Percentiles rank a stretch among this genome's conserved stretches.
phyloP scores from a whole-genome alignment of 305 asterid species.

The Rubia peregrina region DNA sequence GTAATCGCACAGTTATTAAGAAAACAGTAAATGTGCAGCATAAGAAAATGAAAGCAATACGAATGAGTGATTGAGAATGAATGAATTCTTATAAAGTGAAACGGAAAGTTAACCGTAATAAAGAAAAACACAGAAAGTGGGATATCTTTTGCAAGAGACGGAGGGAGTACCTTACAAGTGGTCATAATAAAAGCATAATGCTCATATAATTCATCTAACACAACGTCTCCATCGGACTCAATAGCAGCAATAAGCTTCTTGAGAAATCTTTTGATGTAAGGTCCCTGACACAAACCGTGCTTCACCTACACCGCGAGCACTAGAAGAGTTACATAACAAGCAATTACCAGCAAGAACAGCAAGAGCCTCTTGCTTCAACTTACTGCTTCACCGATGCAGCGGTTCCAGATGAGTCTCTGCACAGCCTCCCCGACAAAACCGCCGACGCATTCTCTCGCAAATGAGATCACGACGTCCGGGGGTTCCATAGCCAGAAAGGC shows the following conservation, averaged over 20 bases:
- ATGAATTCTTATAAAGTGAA: not conserved
- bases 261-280: conserved; percentile 54
- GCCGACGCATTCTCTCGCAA: conserved; percentile 82
- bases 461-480: conserved; percentile 51
- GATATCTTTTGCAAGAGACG: not conserved
- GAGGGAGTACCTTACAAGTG: conserved; percentile 41
- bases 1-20: too few species aligned
- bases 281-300: conserved; percentile 43
- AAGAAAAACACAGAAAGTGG: not conserved
- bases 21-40: not conserved
- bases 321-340: not conserved
- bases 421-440: conserved; percentile 57
- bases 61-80: not conserved
- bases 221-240: conserved; percentile 55
- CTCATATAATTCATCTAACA: conserved; percentile 76
- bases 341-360: not conserved
- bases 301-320: conserved; percentile 27
- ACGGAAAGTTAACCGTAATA: not conserved
- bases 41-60: not conserved
- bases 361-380: conserved; percentile 19
- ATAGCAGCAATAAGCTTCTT: conserved; percentile 72
- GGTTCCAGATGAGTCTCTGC: conserved; percentile 66
- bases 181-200: conserved; percentile 49
- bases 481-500: conserved; percentile 77
- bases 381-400: conserved; percentile 53